Conservation (phyloP, 495 filamentous ascomycete genomes). For the Rostrohypoxylon terebratum region DNA sequence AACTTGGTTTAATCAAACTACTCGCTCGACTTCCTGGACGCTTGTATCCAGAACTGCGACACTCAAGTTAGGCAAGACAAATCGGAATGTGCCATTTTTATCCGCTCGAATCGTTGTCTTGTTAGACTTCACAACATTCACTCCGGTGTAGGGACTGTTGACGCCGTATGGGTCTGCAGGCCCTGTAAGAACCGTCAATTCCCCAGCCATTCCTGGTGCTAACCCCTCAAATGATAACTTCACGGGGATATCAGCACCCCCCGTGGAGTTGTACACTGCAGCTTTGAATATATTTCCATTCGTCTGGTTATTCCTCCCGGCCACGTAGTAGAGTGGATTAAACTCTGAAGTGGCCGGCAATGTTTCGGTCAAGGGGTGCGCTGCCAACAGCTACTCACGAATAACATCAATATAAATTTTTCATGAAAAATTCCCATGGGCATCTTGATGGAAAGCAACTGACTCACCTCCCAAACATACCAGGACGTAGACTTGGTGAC, state of each 20-base stretch:
- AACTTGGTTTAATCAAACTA: not conserved
- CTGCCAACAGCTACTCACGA: slow-evolving; percentile 61
- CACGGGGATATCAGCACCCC: slow-evolving; percentile 56
- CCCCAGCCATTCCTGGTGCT: slow-evolving; percentile 56
- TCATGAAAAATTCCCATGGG: not conserved
- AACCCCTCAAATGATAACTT: slow-evolving; percentile 67
- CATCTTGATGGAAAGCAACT: slow-evolving; percentile 42
- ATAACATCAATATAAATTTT: slow-evolving; percentile 46
- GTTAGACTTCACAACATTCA: slow-evolving; percentile 56
- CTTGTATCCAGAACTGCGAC: slow-evolving; percentile 62
- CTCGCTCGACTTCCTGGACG: not conserved
- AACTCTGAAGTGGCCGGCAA: slow-evolving; percentile 60
- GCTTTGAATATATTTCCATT: slow-evolving; percentile 67
- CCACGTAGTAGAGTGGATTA: slow-evolving; percentile 71
- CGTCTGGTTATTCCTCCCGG: slow-evolving; percentile 52
- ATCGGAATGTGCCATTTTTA: slow-evolving; percentile 59
- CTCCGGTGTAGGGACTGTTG: slow-evolving; percentile 53
- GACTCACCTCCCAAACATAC: slow-evolving; percentile 59
- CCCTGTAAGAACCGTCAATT: slow-evolving; percentile 70
- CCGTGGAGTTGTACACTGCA: slow-evolving; percentile 74
- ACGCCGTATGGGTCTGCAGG: slow-evolving; percentile 56
- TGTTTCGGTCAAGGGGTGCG: slow-evolving; percentile 66
- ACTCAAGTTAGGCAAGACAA: slow-evolving; percentile 63
- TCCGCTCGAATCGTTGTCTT: slow-evolving; percentile 59
- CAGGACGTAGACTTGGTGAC: slow-evolving; percentile 60